Evolutionary conservation across 129 eudicot genomes (phyloP).

Genomic region (Pseudognaphalium luteoalbum): DNA sequence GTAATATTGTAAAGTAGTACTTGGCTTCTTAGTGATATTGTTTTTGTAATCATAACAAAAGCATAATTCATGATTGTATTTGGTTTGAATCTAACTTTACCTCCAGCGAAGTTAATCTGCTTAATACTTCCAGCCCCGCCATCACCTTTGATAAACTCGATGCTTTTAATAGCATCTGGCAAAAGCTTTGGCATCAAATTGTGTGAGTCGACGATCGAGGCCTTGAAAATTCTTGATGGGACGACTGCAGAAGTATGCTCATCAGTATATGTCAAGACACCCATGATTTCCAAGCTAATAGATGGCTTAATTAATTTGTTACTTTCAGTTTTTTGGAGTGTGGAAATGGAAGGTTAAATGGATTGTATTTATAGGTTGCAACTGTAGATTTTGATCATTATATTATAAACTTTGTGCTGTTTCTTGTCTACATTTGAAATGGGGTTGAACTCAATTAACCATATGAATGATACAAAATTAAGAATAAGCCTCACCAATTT

Average conservation of each 20-base stretch:
- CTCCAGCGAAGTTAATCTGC: constrained; percentile 42
- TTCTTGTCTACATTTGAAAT: too few relatives aligned
- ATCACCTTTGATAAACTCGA: constrained; percentile 46
- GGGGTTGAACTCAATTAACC: too few relatives aligned
- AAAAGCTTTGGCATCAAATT: constrained; percentile 54
- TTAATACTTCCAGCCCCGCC: constrained; percentile 56
- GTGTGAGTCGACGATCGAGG: constrained; percentile 46
- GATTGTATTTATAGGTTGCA: too few relatives aligned
- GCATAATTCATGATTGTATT: too few relatives aligned
- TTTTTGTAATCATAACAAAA: too few relatives aligned
- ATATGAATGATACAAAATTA: too few relatives aligned
- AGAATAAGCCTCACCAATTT: too few relatives aligned
- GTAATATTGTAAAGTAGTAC: not conserved
- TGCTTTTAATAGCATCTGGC: constrained; percentile 55
- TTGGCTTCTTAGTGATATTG: not conserved
- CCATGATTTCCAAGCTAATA: constrained; percentile 31
- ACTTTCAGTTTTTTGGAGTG: too few relatives aligned
- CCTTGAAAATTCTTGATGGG: constrained; percentile 48
- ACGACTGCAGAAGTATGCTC: constrained; percentile 36
- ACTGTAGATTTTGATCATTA: too few relatives aligned
- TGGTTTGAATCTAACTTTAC: not conserved
- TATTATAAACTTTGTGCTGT: too few relatives aligned
- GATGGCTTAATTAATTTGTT: not conserved
- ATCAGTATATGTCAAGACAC: constrained; percentile 43
- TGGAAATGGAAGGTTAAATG: too few relatives aligned